Evolutionary conservation across 805 yeast genomes (phyloP).

Genomic region (Hermanozyma aechmeae): DNA sequence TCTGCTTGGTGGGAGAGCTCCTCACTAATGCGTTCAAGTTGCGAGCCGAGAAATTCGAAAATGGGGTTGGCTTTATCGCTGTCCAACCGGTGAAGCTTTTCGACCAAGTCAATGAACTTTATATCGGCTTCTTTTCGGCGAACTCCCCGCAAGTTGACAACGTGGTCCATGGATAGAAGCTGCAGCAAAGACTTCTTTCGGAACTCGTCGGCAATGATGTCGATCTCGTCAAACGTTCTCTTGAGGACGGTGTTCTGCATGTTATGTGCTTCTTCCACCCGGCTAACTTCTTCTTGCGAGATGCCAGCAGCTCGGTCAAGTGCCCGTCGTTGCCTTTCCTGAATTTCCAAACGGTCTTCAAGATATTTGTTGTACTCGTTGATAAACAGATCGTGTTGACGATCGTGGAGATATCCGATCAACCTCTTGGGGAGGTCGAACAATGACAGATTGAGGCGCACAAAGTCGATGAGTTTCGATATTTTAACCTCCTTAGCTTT

Average conservation of each 20-base stretch:
- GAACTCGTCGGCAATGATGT: conserved; percentile 23
- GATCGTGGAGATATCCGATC: conserved; percentile 16
- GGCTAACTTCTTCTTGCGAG: conserved; percentile 4
- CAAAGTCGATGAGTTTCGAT: conserved; percentile 24
- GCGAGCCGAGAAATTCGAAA: conserved; percentile 24
- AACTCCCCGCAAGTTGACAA: conserved; percentile 14
- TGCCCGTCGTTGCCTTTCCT: conserved; percentile 4
- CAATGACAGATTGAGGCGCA: conserved; percentile 20
- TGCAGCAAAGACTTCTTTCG: conserved; percentile 26
- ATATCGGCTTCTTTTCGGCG: conserved; percentile 11
- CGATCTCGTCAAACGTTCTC: conserved; percentile 23
- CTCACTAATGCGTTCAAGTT: conserved; percentile 18
- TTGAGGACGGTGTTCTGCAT: conserved; percentile 20
- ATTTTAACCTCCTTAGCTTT: conserved; percentile 25
- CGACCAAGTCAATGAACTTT: conserved; percentile 29
- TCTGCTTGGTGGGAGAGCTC: conserved; percentile 27
- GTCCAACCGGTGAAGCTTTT: conserved; percentile 27
- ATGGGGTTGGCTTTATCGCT: conserved; percentile 19
- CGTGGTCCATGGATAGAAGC: conserved; percentile 29
- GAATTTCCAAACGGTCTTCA: conserved; percentile 14
- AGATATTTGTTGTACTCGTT: conserved; percentile 24
- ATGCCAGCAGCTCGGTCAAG: conserved; percentile 4
- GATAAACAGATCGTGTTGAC: conserved; percentile 27
- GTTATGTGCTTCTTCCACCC: conserved; percentile 15
- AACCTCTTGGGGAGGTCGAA: conserved; percentile 29